phyloP scores from a whole-genome alignment of 2,329 filamentous ascomycete genomes.

The Mycosphaerella arachidis region DNA sequence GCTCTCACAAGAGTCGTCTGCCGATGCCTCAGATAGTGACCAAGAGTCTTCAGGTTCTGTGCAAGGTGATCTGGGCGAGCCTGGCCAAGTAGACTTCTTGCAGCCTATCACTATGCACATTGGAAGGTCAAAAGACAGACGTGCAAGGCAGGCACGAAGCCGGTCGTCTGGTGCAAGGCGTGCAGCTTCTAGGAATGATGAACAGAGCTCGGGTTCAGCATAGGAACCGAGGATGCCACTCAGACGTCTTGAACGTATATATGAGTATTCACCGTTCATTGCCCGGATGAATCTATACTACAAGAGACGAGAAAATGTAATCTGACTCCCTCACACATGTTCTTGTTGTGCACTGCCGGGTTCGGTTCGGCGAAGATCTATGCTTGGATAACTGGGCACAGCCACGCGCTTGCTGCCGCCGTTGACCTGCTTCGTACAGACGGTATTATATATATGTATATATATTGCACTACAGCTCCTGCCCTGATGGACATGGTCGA shows the following conservation, averaged over 20 bases:
- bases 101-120: constrained; percentile 5
- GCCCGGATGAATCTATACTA: too few species aligned
- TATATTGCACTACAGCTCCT: neutral
- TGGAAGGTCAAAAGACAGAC: neutral
- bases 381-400: neutral
- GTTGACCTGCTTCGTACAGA: too few species aligned
- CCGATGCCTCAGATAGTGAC: neutral
- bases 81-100: constrained; percentile 3
- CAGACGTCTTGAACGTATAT: too few species aligned
- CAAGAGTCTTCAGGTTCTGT: neutral
- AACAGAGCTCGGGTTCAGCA: neutral
- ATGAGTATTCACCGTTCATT: too few species aligned
- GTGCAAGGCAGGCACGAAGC: neutral
- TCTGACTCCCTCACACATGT: too few species aligned
- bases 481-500: neutral
- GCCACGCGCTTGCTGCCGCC: neutral
- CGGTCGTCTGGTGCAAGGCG: neutral
- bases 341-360: neutral
- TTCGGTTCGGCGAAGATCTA: neutral
- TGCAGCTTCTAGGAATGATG: neutral
- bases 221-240: neutral
- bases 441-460: too few species aligned
- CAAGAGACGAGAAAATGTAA: too few species aligned
- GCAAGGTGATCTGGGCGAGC: neutral
- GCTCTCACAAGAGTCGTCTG: neutral